These are phyloP conservation scores for Botrytis pseudocinerea DNA, from an alignment of 2,329 filamentous ascomycete species.

Conservation along the genomic window DNA sequence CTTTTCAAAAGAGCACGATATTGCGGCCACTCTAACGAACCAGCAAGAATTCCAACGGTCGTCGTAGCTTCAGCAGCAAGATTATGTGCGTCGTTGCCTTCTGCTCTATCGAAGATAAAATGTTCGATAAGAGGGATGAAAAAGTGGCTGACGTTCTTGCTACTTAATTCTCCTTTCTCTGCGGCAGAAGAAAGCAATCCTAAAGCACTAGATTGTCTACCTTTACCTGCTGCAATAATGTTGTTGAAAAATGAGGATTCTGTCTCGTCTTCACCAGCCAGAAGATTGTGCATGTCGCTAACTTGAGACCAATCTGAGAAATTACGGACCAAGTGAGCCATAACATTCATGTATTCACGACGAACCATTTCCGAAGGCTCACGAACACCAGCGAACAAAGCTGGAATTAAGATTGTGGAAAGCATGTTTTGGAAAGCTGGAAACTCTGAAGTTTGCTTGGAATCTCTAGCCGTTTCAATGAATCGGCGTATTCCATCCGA, in stretches of 20 bases:
- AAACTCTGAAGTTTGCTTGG: slow-evolving; percentile 45
- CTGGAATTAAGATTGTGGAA: slow-evolving; percentile 66
- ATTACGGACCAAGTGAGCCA: slow-evolving; percentile 73
- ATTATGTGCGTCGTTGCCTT: slow-evolving; percentile 75
- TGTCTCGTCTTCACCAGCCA: slow-evolving; percentile 60
- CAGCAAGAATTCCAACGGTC: slow-evolving; percentile 72
- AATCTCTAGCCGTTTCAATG: slow-evolving; percentile 61
- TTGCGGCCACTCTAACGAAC: slow-evolving; percentile 84
- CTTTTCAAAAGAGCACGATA: slow-evolving; percentile 82
- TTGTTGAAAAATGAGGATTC: slow-evolving; percentile 85
- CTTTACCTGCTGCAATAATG: slow-evolving; percentile 84
- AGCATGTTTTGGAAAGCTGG: slow-evolving; percentile 60
- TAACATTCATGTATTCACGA: slow-evolving; percentile 75
- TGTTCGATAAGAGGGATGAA: slow-evolving; percentile 92
- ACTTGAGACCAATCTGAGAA: slow-evolving; percentile 71
- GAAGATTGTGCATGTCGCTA: slow-evolving; percentile 70
- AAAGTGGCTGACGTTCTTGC: slow-evolving; percentile 79
- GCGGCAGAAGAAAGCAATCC: slow-evolving; percentile 73
- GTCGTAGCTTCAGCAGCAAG: slow-evolving; percentile 83
- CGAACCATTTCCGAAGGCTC: slow-evolving; percentile 83
- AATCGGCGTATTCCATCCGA: slow-evolving; percentile 79
- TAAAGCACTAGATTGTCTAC: slow-evolving; percentile 81
- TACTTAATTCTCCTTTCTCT: slow-evolving; percentile 62
- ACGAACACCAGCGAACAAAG: slow-evolving; percentile 72
- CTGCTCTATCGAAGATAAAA: slow-evolving; percentile 82